These are phyloP conservation scores for Neodidymelliopsis sp. DNA, from an alignment of 2,329 filamentous ascomycete genomes.

Conservation along the genomic window DNA sequence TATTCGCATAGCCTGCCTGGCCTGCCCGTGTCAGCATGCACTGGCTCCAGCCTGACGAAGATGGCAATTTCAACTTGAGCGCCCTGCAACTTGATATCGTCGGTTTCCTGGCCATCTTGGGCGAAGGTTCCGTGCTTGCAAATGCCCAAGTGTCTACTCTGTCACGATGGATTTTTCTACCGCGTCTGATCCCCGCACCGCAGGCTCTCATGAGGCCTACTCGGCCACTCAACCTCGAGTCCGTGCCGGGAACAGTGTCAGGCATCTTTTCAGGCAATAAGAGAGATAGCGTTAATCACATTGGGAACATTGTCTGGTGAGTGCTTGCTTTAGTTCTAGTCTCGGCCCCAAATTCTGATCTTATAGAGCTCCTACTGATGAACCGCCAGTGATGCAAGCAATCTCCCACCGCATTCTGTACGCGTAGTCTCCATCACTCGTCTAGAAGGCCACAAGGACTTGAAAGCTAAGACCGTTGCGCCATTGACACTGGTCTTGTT, in stretches of 20 bases:
- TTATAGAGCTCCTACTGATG: not conserved
- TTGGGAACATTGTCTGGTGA: constrained; percentile 57
- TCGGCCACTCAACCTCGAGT: constrained; percentile 53
- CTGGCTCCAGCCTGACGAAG: constrained; percentile 44
- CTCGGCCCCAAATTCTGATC: constrained; percentile 5
- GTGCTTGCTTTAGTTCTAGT: constrained; percentile 9
- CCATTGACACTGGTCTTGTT: constrained; percentile 56
- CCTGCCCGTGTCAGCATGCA: constrained; percentile 33
- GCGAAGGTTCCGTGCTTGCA: constrained; percentile 59
- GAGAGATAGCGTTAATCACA: constrained; percentile 56
- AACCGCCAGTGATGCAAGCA: constrained; percentile 41
- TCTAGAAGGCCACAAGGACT: constrained; percentile 28
- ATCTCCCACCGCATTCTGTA: constrained; percentile 50
- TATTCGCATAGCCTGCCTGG: not conserved
- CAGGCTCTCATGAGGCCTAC: constrained; percentile 58
- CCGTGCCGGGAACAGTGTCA: constrained; percentile 51
- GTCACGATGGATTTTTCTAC: constrained; percentile 58
- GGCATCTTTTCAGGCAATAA: constrained; percentile 58
- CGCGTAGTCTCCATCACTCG: constrained; percentile 52
- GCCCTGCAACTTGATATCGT: constrained; percentile 63
- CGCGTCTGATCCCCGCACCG: constrained; percentile 59
- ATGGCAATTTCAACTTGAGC: constrained; percentile 34
- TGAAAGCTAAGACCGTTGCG: constrained; percentile 56
- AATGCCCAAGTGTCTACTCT: constrained; percentile 60
- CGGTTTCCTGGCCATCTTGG: constrained; percentile 62